Percentiles rank a stretch among this genome's conserved stretches.
Evolutionary conservation across 768 basidiomycete genomes (phyloP).

Genomic region (Phlebiopsis gigantea): DNA sequence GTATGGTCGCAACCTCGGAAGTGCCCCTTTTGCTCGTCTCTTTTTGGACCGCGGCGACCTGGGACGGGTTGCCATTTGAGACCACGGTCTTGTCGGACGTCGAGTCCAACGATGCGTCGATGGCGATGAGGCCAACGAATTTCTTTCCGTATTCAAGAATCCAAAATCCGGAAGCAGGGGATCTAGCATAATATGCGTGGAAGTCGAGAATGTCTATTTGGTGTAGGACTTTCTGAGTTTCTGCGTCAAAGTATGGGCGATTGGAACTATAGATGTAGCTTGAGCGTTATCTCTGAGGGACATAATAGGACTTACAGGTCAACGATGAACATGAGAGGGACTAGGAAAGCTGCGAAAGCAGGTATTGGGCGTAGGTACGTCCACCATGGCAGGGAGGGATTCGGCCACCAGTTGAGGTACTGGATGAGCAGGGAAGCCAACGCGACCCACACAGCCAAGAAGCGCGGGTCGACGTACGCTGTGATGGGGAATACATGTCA

Average conservation of each 20-base stretch:
- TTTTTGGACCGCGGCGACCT: constrained; percentile 11
- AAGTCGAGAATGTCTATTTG: constrained; percentile 52
- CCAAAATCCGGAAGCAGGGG: constrained; percentile 64
- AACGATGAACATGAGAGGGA: constrained; percentile 58
- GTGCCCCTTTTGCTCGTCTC: constrained; percentile 26
- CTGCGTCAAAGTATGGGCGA: constrained; percentile 60
- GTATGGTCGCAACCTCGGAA: constrained; percentile 55
- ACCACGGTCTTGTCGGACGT: constrained; percentile 24
- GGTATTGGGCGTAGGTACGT: constrained; percentile 60
- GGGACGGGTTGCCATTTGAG: constrained; percentile 10
- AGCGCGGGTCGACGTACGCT: constrained; percentile 58
- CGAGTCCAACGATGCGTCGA: constrained; percentile 54
- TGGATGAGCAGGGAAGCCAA: constrained; percentile 55
- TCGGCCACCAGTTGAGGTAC: constrained; percentile 66
- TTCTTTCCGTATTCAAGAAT: constrained; percentile 54
- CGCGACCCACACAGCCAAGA: constrained; percentile 54
- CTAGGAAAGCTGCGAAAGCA: constrained; percentile 55
- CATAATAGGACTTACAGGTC: constrained; percentile 53
- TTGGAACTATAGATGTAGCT: constrained; percentile 47
- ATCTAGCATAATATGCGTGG: constrained; percentile 48
- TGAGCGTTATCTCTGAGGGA: not conserved
- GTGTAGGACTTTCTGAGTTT: constrained; percentile 45
- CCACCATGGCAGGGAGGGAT: constrained; percentile 33
- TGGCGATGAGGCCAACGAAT: constrained; percentile 63
- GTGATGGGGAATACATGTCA: constrained; percentile 2